Percentiles rank a stretch among this genome's conserved stretches.
phyloP scores from a whole-genome alignment of 257 asterid species.

The Ehretia macrophylla region DNA sequence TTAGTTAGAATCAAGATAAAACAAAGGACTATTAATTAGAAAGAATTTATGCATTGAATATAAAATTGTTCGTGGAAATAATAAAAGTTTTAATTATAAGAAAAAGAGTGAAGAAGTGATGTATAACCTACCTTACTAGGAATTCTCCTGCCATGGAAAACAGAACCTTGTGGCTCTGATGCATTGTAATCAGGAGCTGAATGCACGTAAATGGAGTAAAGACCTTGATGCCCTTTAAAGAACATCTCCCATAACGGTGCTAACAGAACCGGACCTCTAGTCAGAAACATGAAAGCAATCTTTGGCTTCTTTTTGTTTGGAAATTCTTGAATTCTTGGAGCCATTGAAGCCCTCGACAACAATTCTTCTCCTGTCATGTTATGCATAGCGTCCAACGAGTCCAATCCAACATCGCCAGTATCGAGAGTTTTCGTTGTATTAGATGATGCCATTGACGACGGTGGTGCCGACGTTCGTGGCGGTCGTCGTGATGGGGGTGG shows the following conservation, averaged over 20 bases:
- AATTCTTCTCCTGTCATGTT: conserved; percentile 57
- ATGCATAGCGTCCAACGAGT: conserved; percentile 42
- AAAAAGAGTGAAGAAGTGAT: no score
- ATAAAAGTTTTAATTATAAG: no score
- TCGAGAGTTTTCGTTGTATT: conserved; percentile 29
- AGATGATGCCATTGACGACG: neutral
- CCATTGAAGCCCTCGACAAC: conserved; percentile 51
- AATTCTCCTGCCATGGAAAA: conserved; percentile 64
- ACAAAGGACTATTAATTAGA: no score
- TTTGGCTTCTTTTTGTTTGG: conserved; percentile 29
- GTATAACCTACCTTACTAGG: conserved; percentile 90
- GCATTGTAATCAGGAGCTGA: conserved; percentile 28
- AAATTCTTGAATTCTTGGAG: conserved; percentile 19
- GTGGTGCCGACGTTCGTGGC: no score
- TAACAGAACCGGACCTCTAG: conserved; percentile 30
- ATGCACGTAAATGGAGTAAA: conserved; percentile 42
- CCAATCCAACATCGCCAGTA: conserved; percentile 33
- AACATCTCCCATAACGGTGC: conserved; percentile 46
- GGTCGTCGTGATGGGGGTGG: no score
- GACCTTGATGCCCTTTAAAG: conserved; percentile 33
- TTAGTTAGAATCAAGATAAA: no score
- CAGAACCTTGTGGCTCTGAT: conserved; percentile 38
- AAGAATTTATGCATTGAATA: no score
- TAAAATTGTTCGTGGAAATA: no score
- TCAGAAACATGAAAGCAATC: conserved; percentile 48